Base-by-base conservation (phyloP, 768 basidiomycete genomes). In the Panaeolus cyanescens region DNA sequence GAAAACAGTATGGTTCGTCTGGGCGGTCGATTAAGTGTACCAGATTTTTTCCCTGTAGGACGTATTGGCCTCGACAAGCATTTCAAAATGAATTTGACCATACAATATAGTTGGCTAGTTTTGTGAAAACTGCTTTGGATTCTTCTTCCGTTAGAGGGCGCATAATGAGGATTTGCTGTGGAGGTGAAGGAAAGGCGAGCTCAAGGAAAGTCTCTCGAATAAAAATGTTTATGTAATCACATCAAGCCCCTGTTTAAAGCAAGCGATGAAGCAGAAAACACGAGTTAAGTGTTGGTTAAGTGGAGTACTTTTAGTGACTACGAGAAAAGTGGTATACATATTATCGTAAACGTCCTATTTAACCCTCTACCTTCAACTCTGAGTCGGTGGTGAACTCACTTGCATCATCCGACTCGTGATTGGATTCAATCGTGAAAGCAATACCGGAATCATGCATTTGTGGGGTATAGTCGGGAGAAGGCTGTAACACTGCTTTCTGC, bases 41-140 rank as follows among this genome's bases (percentile, higher is more conserved):
- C 17, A 99, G 83, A 70, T 99, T 99, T 76, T 95, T 96, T 63
- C 97, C 97, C 94, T 96, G 70, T 19, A 56, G 55, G 55, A 20
- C n/a, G 32, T 61, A n/a, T 32, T 22, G 55, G 42, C 25, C 50
- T 40, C 56, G 54, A 62, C 50, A 17, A 54, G 25, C 30, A 28
- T 13, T 31, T 17, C 33, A 62, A 9, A 17, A 15, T 45, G 19
- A n/a, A 39, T 32, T 22, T 9, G 37, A 17, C 80, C 90, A 45
- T 58, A 95, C 94, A 70, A 99, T 92, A 75, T 97, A 99, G 77
- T 97, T 98, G 53, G 97, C 95, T 37, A 99, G 85, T 75, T 99
- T 99, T 37, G 92, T 89, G 69, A 99, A 99, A 13, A 99, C 92
- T 0, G 91, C 85, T 73, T 97, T 97, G 68, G 93, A 96, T 77